A percentile compares a stretch with the other conserved stretches of the same genome.
Conservation (phyloP, 352 stramenopile species). For the Pilasporangium apinafurcum region DNA sequence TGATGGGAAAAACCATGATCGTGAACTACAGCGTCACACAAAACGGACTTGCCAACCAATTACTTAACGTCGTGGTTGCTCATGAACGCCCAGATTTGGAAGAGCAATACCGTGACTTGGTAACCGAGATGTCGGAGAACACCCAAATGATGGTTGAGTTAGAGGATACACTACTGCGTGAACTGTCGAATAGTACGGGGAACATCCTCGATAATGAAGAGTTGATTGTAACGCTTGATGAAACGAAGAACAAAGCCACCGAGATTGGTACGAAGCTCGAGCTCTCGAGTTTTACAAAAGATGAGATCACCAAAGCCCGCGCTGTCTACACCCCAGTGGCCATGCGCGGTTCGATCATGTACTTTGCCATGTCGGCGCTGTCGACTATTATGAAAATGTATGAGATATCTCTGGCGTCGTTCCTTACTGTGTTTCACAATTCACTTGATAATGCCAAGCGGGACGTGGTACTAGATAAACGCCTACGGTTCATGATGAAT, state of each 20-base stretch:
- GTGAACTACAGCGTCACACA: constrained; percentile 96
- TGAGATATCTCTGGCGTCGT: constrained; percentile 91
- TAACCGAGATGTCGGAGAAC: constrained; percentile 92
- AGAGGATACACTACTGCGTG: constrained; percentile 89
- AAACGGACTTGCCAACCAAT: constrained; percentile 88
- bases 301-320: constrained; percentile 90
- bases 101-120: constrained; percentile 89
- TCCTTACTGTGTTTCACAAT: constrained; percentile 89
- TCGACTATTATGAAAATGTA: constrained; percentile 95
- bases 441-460: constrained; percentile 88
- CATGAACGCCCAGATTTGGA: constrained; percentile 92
- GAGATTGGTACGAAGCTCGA: constrained; percentile 93
- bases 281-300: constrained; percentile 90
- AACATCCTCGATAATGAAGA: constrained; percentile 96
- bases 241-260: constrained; percentile 93
- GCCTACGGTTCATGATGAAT: constrained; percentile 85
- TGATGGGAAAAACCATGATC: constrained; percentile 96
- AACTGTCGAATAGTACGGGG: constrained; percentile 85
- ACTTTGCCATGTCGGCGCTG: constrained; percentile 91
- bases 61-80: constrained; percentile 92
- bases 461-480: constrained; percentile 87
- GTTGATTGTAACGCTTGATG: constrained; percentile 91
- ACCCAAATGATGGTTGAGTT: constrained; percentile 90
- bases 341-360: constrained; percentile 90
- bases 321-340: constrained; percentile 90